Base-by-base conservation (phyloP, 2,329 filamentous ascomycete species). In the Fonsecaea pedrosoi region DNA sequence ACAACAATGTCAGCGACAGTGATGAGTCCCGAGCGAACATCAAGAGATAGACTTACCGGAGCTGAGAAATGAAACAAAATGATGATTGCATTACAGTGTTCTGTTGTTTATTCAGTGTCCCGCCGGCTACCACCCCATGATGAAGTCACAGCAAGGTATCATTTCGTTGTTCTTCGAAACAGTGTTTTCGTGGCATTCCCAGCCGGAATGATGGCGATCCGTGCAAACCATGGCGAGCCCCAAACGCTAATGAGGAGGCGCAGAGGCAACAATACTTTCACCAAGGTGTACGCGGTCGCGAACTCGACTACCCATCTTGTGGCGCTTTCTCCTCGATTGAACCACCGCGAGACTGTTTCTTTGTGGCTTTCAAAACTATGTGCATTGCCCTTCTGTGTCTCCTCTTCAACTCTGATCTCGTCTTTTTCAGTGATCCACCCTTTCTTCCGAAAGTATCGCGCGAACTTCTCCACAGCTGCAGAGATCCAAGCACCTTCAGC, bases 171-270 rank as follows among this genome's bases (percentile, higher is more conserved):
- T 38, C 57, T 69, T 74, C 75, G 69, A 68, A 85, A 80, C 9
- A 82, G 15, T 40, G 75, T 76, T 68, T 74, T 76, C 2, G 82
- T 70, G 34, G 75, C 71, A 54, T 75, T 81, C 35, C 78, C 78
- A 35, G 84, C 63, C 1, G 84, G 85, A 40, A 81, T 74, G 12
- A 90, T 78, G 45, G 91, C 80, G 25, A 86, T 80, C 53, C 89
- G 85, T 1, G 94, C 94, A 83, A 98, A 96, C 90, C 92, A 96
- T 3, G 95, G 95, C 55, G 95, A 97, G 13, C 86, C 90, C 92
- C 91, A 96, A 3, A 96, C 85, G 79, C 94, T 97, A 6, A 87
- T 79, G 32, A 90, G 81, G 68, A 99, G 86, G 72, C 95, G 85
- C 12, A 91, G 74, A 0, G 95, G 92, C 70, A 99, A 77, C 66